Evolutionary conservation across 352 stramenopile genomes (phyloP), one percentile per base, ranked within the genome.

Genomic region (Aphanomyces invadans): DNA sequence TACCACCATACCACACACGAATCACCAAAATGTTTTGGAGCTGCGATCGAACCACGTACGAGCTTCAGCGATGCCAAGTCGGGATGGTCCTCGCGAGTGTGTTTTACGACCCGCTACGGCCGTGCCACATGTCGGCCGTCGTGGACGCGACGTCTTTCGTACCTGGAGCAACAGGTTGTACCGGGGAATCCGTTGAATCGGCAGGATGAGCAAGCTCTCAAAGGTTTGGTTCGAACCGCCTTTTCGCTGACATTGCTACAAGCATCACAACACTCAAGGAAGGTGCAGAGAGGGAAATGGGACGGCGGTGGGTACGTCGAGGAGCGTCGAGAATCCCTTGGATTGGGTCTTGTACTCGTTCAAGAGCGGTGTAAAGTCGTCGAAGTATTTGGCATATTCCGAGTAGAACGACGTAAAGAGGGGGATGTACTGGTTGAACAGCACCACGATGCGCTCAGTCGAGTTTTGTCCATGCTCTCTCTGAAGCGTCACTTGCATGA

Each of bases 171-270:
- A 70, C 29, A 97, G 61, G 52, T 96, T 95, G 73, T 97, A 97
- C 1, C 89, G 77, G 21, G 90, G 90, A 36, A 97, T 93, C 4
- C 90, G 82, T 72, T 97, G 90, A 26, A 97, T 92, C 0, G 90
- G 90, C 78, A 94, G 93, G 69, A 97, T 97, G 33, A 97, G 66
- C 33, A 96, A 65, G 48, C 83, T 94, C 52, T 93, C 82, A 53
- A 95, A 94, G 59, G 71, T 79, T 60, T 90, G 86, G 12, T 73
- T 53, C 2, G 75, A 85, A 23, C 76, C 72, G 53, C 81, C 89
- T 51, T 73, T 72, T 11, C 59, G 62, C 32, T 77, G 73, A 62
- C 83, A 94, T 9, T 53, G 71, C 54, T 88, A 94, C 64, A 38
- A 90, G 86, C 10, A 69, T 63, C n/a, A n/a, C n/a, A n/a, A n/a